Conservation (phyloP, 176 grass and related monocot species). For the Carex scoparia region DNA sequence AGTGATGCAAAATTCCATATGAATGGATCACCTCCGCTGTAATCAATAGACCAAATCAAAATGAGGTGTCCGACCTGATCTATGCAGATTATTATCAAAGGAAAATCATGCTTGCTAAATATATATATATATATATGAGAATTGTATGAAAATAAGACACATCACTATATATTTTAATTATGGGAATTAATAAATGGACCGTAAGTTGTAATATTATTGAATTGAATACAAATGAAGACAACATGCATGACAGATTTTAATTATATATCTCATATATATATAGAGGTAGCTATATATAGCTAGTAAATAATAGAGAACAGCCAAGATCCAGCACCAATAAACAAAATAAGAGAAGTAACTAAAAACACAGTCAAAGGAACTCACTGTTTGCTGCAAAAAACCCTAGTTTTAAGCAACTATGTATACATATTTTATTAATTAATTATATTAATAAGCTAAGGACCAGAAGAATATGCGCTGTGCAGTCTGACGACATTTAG, state of each 20-base stretch:
- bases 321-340: slow-evolving; percentile 31
- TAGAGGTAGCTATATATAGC: no score
- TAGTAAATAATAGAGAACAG: background rate
- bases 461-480: slow-evolving; percentile 23
- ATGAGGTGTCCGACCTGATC: slow-evolving; percentile 17
- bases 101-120: slow-evolving; percentile 12
- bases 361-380: slow-evolving; percentile 22
- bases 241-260: no score
- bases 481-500: slow-evolving; percentile 23
- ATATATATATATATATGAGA: background rate
- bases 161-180: background rate
- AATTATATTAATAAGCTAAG: slow-evolving; percentile 9
- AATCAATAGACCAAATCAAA: slow-evolving; percentile 26
- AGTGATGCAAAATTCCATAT: slow-evolving; percentile 40
- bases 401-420: slow-evolving; percentile 49
- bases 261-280: no score
- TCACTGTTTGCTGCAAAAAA: slow-evolving; percentile 31
- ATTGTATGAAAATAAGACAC: background rate
- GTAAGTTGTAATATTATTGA: background rate
- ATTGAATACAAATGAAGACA: background rate
- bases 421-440: slow-evolving; percentile 31
- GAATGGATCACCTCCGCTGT: slow-evolving; percentile 12
- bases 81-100: slow-evolving; percentile 32
- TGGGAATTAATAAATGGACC: slow-evolving; percentile 14
- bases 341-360: background rate